phyloP scores from a whole-genome alignment of 2,329 filamentous ascomycete species.

The Colletotrichum chrysophilum region DNA sequence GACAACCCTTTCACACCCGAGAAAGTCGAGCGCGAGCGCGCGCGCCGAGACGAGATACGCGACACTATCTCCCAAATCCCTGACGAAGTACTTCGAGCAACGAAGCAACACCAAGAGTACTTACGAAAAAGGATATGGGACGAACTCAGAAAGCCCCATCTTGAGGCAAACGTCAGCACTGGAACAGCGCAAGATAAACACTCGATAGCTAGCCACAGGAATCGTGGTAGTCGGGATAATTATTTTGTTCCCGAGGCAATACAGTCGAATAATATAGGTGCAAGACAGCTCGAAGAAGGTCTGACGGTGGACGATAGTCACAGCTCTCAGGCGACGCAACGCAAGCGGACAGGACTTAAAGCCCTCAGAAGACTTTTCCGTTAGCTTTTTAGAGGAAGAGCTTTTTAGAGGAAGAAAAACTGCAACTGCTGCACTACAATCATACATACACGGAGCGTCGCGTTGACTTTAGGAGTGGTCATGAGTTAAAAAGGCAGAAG shows the following conservation, averaged over 20 bases:
- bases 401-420: too few species aligned
- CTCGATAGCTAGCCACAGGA: too few species aligned
- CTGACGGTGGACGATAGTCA: background rate
- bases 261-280: too few species aligned
- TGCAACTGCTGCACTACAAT: too few species aligned
- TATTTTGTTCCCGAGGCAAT: accelerated
- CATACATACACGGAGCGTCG: too few species aligned
- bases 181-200: too few species aligned
- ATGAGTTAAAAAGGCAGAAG: too few species aligned
- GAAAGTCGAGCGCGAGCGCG: background rate
- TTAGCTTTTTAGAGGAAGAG: too few species aligned
- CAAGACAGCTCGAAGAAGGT: too few species aligned
- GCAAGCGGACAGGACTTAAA: accelerated
- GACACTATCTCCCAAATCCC: background rate
- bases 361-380: accelerated
- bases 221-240: too few species aligned
- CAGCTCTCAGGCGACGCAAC: background rate
- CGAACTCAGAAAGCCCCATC: background rate
- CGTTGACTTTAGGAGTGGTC: too few species aligned
- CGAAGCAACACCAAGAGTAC: background rate
- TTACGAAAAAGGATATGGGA: background rate
- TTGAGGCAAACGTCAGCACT: background rate
- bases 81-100: background rate
- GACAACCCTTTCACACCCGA: background rate
- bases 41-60: background rate